Conservation (phyloP, 805 yeast species). For the Cyberlindnera maritima region DNA sequence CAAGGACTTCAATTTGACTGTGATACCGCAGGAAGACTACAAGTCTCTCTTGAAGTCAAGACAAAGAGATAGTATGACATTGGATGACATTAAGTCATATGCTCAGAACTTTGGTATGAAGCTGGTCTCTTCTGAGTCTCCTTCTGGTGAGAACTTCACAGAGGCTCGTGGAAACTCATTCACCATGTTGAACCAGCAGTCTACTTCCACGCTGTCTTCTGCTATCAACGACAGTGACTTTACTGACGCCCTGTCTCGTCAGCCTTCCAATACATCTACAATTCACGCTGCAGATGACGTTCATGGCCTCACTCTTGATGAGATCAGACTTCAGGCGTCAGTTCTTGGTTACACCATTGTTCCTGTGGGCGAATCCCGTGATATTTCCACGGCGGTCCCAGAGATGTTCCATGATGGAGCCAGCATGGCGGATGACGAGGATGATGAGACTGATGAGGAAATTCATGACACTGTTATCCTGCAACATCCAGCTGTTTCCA, state of each 20-base stretch:
- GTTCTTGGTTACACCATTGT: constrained; percentile 18
- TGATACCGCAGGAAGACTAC: constrained; percentile 45
- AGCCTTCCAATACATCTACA: constrained; percentile 26
- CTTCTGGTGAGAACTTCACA: not conserved
- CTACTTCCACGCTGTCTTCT: constrained; percentile 25
- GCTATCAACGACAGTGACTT: constrained; percentile 29
- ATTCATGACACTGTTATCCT: constrained; percentile 15
- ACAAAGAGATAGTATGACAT: constrained; percentile 24
- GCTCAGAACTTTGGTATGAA: constrained; percentile 36
- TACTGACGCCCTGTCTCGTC: constrained; percentile 30
- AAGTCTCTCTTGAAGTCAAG: constrained; percentile 32
- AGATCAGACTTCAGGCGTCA: constrained; percentile 20
- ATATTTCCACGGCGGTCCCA: not conserved
- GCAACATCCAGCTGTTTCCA: not conserved
- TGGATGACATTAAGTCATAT: constrained; percentile 31
- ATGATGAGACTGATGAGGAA: constrained; percentile 16
- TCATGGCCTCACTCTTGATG: constrained; percentile 16
- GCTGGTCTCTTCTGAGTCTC: constrained; percentile 29
- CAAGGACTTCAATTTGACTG: constrained; percentile 40
- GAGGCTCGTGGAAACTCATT: constrained; percentile 6
- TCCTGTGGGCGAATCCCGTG: constrained; percentile 5
- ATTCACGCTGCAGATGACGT: constrained; percentile 15
- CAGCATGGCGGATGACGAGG: constrained; percentile 15
- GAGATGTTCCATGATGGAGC: constrained; percentile 6
- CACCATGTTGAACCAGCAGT: constrained; percentile 15